Evolutionary conservation across 2,329 filamentous ascomycete species (phyloP).

Genomic region (Cladophialophora psammophila): DNA sequence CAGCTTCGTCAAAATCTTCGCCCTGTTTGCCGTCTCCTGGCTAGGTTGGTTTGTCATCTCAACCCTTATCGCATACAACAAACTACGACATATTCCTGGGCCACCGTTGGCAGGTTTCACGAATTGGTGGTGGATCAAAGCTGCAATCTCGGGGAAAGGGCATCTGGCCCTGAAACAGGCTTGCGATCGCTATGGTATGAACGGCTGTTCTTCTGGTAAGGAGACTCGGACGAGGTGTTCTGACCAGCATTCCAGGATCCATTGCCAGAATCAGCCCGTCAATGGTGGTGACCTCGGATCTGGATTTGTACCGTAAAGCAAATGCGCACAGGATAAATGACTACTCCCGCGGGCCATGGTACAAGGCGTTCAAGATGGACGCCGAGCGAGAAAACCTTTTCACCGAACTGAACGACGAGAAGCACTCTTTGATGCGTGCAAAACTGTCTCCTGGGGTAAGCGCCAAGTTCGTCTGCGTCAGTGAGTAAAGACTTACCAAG

Average conservation of each 20-base stretch:
- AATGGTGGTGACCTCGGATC: slow-evolving; percentile 58
- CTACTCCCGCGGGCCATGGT: slow-evolving; percentile 48
- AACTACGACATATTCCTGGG: slow-evolving; percentile 27
- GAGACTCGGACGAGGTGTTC: background rate
- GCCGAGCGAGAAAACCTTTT: slow-evolving; percentile 64
- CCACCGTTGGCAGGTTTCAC: slow-evolving; percentile 27
- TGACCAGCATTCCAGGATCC: slow-evolving; percentile 28
- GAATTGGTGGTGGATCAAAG: slow-evolving; percentile 32
- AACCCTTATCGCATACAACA: slow-evolving; percentile 17
- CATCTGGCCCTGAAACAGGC: slow-evolving; percentile 25
- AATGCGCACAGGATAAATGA: slow-evolving; percentile 26
- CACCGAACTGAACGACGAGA: slow-evolving; percentile 57
- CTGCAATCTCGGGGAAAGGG: slow-evolving; percentile 21
- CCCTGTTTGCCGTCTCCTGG: slow-evolving; percentile 9
- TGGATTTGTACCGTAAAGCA: slow-evolving; percentile 51
- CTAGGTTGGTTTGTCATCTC: slow-evolving; percentile 16
- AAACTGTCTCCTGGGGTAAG: slow-evolving; percentile 62
- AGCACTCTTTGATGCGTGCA: slow-evolving; percentile 56
- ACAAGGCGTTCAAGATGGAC: slow-evolving; percentile 60
- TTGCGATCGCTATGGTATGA: slow-evolving; percentile 27
- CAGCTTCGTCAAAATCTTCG: slow-evolving; percentile 14
- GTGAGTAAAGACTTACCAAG: background rate
- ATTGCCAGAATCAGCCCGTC: slow-evolving; percentile 57
- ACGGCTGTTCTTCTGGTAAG: background rate
- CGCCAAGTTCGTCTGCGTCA: background rate